Evolutionary conservation across 169 alveolate species (phyloP), one percentile per base, ranked within the genome.

Genomic region (Babesia divergens): DNA sequence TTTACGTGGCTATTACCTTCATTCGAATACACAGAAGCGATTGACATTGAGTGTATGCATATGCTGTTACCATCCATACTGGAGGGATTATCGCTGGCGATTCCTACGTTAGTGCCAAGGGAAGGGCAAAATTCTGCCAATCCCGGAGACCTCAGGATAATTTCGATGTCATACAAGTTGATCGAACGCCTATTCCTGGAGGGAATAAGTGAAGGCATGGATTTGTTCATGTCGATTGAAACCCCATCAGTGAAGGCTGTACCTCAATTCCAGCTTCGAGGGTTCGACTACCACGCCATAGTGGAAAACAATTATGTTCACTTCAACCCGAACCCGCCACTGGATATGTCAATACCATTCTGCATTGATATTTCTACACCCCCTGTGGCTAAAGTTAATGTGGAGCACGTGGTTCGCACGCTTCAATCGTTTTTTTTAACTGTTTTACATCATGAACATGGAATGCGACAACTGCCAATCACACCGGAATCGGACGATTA

Each of bases 1-100:
- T 65, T 77, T 22, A n/a, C 4, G 11, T 77, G 86, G 86, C 49
- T 77, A 24, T 52, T 77, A 1, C 86, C 86, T 9, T 18, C 86
- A 14, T 68, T 77, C 29, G 70, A 66, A 16, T 77, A 37, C 42
- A 9, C 68, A 20, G 86, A 77, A 14, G 16, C 69, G 0, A 42
- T 47, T 7, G 82, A 77, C 26, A 24, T 67, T 3, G 64, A 42
- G 32, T 29, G 53, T 14, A 29, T 77, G 14, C 35, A 20, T 20
- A 16, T 51, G 31, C 28, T 55, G 0, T n/a, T 58, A 26, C 24
- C 50, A 22, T 20, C 34, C 26, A 8, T 37, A 28, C 24, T 65
- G n/a, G 31, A 13, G 44, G 7, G 43, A 14, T 2, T 65, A 20
- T 32, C 44, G 42, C 24, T 18, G 11, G 43, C 26, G n/a, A 24